These are phyloP conservation scores for Rutstroemia sp. DNA, from an alignment of 2,329 filamentous ascomycete genomes.

Conservation along the genomic window DNA sequence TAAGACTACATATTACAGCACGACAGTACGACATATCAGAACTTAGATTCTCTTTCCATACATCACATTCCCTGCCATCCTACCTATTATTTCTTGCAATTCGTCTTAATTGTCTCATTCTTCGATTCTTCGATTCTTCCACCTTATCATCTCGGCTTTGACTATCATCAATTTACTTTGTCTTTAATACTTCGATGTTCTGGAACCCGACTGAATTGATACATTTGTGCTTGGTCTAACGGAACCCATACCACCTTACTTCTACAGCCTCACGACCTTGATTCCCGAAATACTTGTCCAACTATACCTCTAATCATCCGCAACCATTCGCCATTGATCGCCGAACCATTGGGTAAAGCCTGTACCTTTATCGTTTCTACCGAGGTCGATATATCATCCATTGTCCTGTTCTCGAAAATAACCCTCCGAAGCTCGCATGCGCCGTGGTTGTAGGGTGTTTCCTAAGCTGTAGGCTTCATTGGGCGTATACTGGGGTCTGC, in stretches of 20 bases:
- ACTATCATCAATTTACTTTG: not conserved
- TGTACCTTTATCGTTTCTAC: not conserved
- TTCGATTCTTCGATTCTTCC: too few species aligned
- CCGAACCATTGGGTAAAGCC: not conserved
- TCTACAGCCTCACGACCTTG: not conserved
- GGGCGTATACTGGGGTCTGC: conserved; percentile 12
- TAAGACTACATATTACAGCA: too few species aligned
- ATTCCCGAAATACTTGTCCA: not conserved
- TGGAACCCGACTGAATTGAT: not conserved
- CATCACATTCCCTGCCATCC: too few species aligned
- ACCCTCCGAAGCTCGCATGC: conserved; percentile 1
- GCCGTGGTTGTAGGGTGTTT: conserved; percentile 3
- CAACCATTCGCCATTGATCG: not conserved
- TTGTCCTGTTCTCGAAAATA: not conserved
- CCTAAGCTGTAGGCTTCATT: conserved; percentile 15
- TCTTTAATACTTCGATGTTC: not conserved
- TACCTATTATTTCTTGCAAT: not conserved
- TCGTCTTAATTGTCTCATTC: not conserved
- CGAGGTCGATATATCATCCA: not conserved
- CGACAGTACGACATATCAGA: too few species aligned
- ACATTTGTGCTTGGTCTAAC: not conserved
- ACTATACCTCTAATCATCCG: too few species aligned
- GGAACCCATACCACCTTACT: not conserved
- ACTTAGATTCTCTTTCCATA: too few species aligned
- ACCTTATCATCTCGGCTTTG: not conserved